A percentile compares a stretch with the other conserved stretches of the same genome.
Conservation (phyloP, 2,329 filamentous ascomycete species). For the Arthroderma sp. region DNA sequence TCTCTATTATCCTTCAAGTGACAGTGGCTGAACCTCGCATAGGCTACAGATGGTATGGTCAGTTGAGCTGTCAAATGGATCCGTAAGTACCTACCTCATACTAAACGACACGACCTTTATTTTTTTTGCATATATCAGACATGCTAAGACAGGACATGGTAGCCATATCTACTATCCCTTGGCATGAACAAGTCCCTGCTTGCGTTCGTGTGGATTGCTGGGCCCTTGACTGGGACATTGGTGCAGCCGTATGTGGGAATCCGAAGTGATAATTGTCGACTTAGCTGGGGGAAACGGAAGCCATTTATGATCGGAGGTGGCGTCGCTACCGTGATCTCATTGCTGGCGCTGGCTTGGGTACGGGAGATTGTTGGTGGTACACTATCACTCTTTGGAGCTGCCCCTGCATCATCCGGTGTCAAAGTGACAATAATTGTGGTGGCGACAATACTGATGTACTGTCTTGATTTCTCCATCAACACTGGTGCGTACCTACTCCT, state of each 20-base stretch:
- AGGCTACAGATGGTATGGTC: constrained; percentile 90
- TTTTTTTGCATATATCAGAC: not conserved
- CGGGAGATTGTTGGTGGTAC: constrained; percentile 58
- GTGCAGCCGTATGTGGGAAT: constrained; percentile 77
- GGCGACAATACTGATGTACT: constrained; percentile 76
- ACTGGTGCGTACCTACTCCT: constrained; percentile 46
- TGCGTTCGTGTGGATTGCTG: constrained; percentile 75
- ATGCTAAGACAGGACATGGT: not conserved
- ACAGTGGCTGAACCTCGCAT: constrained; percentile 1
- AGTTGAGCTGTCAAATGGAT: constrained; percentile 86
- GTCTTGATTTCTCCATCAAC: constrained; percentile 90
- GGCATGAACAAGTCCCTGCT: constrained; percentile 73
- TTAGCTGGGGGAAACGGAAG: constrained; percentile 64
- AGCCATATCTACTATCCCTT: constrained; percentile 64
- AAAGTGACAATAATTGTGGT: constrained; percentile 58
- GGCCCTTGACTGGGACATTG: constrained; percentile 63
- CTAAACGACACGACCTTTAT: no score
- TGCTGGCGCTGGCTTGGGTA: constrained; percentile 63
- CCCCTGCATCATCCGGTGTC: constrained; percentile 51
- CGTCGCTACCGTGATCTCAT: constrained; percentile 52
- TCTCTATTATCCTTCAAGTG: constrained; percentile 1
- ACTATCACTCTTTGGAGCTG: constrained; percentile 57
- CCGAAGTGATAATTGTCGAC: constrained; percentile 63
- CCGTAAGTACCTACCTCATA: constrained; percentile 36
- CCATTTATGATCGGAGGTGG: constrained; percentile 68